Conservation (phyloP, 1,139 yeast genomes). For the Suhomyces taliae region DNA sequence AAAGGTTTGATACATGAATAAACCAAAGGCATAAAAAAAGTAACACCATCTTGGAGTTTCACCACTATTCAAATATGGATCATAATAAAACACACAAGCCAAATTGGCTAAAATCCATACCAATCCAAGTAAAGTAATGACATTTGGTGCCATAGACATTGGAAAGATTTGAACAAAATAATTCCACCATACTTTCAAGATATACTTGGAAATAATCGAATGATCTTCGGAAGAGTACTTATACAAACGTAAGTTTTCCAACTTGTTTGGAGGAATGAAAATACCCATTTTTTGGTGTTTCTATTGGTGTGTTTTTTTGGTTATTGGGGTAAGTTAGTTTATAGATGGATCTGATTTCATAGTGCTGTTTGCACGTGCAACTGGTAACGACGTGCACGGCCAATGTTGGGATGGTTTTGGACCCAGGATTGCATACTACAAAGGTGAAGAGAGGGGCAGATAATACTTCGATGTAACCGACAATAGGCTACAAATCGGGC, state of each 20-base stretch:
- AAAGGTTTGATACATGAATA: constrained; percentile 90
- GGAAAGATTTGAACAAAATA: constrained; percentile 77
- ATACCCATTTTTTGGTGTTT: constrained; percentile 55
- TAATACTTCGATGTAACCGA: no score
- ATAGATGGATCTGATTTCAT: no score
- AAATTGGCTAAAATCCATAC: constrained; percentile 67
- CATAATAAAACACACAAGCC: constrained; percentile 65
- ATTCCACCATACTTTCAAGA: constrained; percentile 79
- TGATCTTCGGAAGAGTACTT: constrained; percentile 79
- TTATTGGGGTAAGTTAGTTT: neutral
- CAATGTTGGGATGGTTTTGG: no score
- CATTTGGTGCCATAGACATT: constrained; percentile 82
- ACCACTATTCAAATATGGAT: constrained; percentile 57
- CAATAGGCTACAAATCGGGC: no score
- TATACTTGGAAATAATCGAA: constrained; percentile 70
- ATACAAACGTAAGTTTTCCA: constrained; percentile 65
- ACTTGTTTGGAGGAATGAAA: constrained; percentile 61
- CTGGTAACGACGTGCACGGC: no score
- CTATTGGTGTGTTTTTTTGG: neutral
- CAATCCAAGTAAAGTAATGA: constrained; percentile 79
- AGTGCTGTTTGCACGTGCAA: no score
- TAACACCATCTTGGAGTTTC: constrained; percentile 81
- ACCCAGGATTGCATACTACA: no score
- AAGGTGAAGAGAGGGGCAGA: no score
- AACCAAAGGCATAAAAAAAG: constrained; percentile 75